Base-by-base conservation (phyloP, 2,329 filamentous ascomycete species). In the Clathrospora elynae region DNA sequence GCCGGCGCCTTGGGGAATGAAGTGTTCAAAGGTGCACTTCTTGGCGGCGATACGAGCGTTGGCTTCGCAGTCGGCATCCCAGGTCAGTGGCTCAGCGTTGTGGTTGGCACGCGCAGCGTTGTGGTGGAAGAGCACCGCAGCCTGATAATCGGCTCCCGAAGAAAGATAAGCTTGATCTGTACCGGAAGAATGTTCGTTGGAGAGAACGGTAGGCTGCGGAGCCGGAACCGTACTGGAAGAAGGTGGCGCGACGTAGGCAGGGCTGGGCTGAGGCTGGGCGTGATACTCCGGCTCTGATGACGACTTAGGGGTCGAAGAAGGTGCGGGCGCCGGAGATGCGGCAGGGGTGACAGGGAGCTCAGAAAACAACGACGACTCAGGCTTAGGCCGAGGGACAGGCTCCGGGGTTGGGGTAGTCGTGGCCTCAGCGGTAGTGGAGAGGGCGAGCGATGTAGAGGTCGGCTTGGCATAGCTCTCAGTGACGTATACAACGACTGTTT, bases 21-120 rank as follows among this genome's bases (percentile, higher is more conserved):
- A 55, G 44, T 97, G 92, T 25, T 75, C 76, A 60, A 95, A 96
- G 25, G 78, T 74, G 72, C 92, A 96, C 20, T 74, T 78, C 58
- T 91, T 92, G 28, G 79, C 75, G 71, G 90, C 95, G 22, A 68
- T 77, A 19, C 78, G 62, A 46, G 89, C 90, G 38, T 85, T 58
- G 1, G 30, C 8, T 20, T 74, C 41, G 67, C 64, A 40, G 83
- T 86, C 40, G 90, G 74, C 64, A 59, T 85, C 79, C 87, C 88
- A 97, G 35, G 62, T 66, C 31, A 96, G 65, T 30, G 74, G 78
- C 14, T 72, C 64, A 23, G 83, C 83, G 12, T 85, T 86, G 79
- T 96, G 90, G 76, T 93, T 95, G 64, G 77, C 69, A 52, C 93
- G 91, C 74, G 93, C 88, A 38, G 86, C 62, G 75, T 96, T 96